Conservation (phyloP, 495 filamentous ascomycete genomes). For the Aspergillus kassunensis region DNA sequence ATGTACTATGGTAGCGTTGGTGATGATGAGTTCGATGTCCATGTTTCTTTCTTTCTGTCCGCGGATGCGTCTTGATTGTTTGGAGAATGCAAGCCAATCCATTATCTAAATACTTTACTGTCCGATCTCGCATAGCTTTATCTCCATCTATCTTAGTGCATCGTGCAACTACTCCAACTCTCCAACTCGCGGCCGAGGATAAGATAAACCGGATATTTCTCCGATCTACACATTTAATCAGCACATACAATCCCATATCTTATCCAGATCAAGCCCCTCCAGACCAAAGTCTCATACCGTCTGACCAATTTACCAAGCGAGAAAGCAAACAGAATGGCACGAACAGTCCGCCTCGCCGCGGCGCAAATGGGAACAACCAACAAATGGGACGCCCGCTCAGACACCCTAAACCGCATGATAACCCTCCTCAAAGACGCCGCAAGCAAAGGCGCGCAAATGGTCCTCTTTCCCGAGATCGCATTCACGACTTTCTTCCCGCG, state of each 20-base stretch:
- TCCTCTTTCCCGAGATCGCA: conserved; percentile 45
- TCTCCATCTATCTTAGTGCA: not conserved
- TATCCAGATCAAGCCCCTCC: not conserved
- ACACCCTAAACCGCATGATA: conserved; percentile 40
- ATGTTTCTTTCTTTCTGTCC: no score
- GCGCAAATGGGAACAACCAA: conserved; percentile 42
- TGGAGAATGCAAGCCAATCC: no score
- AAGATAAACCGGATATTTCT: conserved; percentile 4
- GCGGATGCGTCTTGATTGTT: no score
- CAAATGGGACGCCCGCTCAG: conserved; percentile 26
- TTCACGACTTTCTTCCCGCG: conserved; percentile 51
- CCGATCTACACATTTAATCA: not conserved
- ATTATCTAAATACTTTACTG: not conserved
- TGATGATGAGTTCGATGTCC: conserved; percentile 17
- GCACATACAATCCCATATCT: not conserved
- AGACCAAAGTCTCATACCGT: not conserved
- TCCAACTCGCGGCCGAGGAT: not conserved
- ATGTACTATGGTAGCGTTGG: conserved; percentile 18
- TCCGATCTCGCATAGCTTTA: not conserved
- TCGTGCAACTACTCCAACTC: not conserved
- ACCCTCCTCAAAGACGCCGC: conserved; percentile 35
- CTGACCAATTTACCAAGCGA: not conserved
- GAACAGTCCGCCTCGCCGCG: conserved; percentile 36
- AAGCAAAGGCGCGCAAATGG: conserved; percentile 33
- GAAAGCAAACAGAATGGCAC: conserved; percentile 18